Evolutionary conservation across 2,329 filamentous ascomycete species (phyloP), one percentile per base, ranked within the genome.

Genomic region (Aspergillus arachidicola): DNA sequence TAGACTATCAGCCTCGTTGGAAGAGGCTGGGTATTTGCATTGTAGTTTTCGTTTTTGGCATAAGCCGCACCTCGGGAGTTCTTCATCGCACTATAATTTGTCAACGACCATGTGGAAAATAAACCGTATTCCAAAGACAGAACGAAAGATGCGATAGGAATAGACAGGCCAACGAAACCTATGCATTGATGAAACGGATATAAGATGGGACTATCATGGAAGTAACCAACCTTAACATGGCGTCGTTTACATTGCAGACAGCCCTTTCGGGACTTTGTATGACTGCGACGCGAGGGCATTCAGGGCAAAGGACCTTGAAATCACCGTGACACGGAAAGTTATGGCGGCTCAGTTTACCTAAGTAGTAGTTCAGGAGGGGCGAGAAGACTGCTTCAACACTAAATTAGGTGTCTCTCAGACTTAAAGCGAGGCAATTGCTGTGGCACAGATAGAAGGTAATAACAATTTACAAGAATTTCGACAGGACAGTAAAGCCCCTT

Each of bases 231-330:
- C 75, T 79, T 79, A 36, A 78, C 76, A 64, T 78, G 75, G 60
- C 77, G 69, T 62, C 73, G 71, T 64, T 79, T 79, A 70, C 77
- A 79, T 61, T 78, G 75, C 63, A 73, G 68, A 61, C 77, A 79
- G 43, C 77, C 77, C 68, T 75, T 76, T 41, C 77, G 75, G 67
- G 75, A 78, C 65, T 79, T 79, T 32, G 75, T 78, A 65, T 79
- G 77, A 38, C 71, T 74, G 65, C 73, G 73, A 60, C 73, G 73
- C 30, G 71, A 72, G 51, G 72, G 72, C 73, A 75, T 75, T 58
- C 63, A 65, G 58, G 58, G 36, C 36, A 54, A 56, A 46, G 32
- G 23, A 57, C 16, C 21, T 23, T 26, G 7, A 23, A 51, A 57
- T 58, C 46, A 57, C 61, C 58, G 58, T 59, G 26, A 10, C 30